Evolutionary conservation across 345 rosid genomes (phyloP), one percentile per base, ranked within the genome.

Genomic region (Mallotus nudiflorus): DNA sequence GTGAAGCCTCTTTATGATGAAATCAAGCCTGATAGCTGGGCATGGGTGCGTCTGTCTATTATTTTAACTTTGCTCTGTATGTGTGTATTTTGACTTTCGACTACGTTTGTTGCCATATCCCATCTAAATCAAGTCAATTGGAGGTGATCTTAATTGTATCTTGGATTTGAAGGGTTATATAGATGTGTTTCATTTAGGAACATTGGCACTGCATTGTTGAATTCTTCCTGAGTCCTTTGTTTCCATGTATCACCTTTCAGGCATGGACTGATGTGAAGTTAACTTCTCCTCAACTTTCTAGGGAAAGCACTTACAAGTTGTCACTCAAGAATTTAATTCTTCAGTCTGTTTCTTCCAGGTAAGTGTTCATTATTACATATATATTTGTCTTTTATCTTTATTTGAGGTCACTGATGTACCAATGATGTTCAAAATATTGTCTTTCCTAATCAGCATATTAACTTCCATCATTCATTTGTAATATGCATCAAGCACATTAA

Each of bases 231-330:
- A 44, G 20, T 62, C 1, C 0, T 52, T 69, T 64, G 55, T 54
- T n/a, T 46, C 65, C 31, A n/a, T 63, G 16, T 54, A 29, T 71
- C 33, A 18, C 48, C 22, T 63, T 59, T 31, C 87, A 94, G 98
- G 73, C 74, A 35, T 94, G 96, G 95, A 83, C 87, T 15, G 97
- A 94, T 83, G 88, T 90, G 70, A 94, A 90, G 75, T 77, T 94
- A 77, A 85, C 92, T 22, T 92, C 99, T 48, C 98, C 99, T 51
- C 98, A 95, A 75, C 92, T 95, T 64, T 79, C 84, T 73, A 84
- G 99, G 82, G 92, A 92, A 83, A 88, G 86, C 89, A 79, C 55
- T 72, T 95, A 84, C 68, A 92, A 92, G 79, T 55, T 95, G 78
- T 88, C 96, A 13, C 72, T 88, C 67, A 89, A 87, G 66, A 72